These are phyloP conservation scores for Lichenothelia convexa DNA, from an alignment of 495 filamentous ascomycete genomes.

Conservation along the genomic window DNA sequence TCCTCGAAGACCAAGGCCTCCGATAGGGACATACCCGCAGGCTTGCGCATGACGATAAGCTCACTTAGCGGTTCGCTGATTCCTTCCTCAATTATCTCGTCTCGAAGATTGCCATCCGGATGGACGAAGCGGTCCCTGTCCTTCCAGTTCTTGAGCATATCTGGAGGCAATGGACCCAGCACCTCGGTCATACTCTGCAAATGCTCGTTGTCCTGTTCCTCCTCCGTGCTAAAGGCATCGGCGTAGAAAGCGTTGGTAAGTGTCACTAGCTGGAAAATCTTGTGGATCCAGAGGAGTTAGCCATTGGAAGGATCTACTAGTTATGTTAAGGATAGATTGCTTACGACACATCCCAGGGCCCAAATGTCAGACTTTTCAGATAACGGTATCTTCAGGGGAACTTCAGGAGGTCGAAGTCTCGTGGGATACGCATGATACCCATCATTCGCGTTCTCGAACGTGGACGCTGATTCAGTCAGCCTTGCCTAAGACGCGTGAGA, in stretches of 20 bases:
- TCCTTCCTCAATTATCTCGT: background rate
- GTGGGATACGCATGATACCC: background rate
- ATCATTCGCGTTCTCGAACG: background rate
- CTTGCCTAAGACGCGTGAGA: background rate
- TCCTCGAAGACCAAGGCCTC: background rate
- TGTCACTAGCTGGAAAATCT: background rate
- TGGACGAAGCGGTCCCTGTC: background rate
- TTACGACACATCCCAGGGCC: background rate
- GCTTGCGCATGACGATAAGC: background rate
- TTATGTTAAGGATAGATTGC: background rate
- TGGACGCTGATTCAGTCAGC: background rate
- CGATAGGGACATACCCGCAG: background rate
- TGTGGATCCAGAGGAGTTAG: background rate
- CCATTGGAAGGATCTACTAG: background rate
- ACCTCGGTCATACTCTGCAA: background rate
- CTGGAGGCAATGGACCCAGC: background rate
- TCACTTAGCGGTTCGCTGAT: conserved; percentile 1
- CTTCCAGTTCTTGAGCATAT: background rate
- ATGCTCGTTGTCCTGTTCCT: conserved; percentile 1
- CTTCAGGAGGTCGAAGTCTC: background rate
- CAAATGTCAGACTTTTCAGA: background rate
- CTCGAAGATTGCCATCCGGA: background rate
- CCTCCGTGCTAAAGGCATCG: background rate
- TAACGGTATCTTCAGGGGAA: background rate
- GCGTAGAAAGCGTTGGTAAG: background rate